Evolutionary conservation across 805 yeast species (phyloP).

Genomic region (Kluyveromyces nonfermentans): DNA sequence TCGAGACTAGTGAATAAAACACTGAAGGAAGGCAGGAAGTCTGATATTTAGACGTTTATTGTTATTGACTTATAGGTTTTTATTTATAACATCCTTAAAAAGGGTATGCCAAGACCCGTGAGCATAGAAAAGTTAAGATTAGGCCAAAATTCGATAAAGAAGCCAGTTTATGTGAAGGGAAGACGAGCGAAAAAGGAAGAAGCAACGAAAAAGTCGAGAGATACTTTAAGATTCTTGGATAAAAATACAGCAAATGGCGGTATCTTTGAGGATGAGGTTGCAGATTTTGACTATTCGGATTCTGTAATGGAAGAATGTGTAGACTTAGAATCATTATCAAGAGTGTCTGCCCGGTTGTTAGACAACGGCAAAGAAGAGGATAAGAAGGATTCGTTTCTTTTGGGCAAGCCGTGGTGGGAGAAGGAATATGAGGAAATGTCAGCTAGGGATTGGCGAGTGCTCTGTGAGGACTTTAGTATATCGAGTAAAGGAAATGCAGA

Average conservation of each 20-base stretch:
- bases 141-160: slow-evolving; percentile 3
- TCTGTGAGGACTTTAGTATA: slow-evolving; percentile 70
- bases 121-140: slow-evolving; percentile 29
- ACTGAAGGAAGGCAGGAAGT: no score
- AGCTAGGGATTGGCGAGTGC: slow-evolving; percentile 80
- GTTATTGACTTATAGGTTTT: no score
- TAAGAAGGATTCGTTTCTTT: slow-evolving; percentile 10
- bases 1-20: background rate
- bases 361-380: slow-evolving; percentile 10
- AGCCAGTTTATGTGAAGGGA: slow-evolving; percentile 1
- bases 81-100: background rate
- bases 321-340: background rate
- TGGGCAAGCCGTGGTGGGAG: slow-evolving; percentile 49
- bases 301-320: background rate
- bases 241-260: background rate
- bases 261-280: no score
- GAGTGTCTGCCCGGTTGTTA: background rate
- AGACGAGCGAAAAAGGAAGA: background rate
- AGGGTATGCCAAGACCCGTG: slow-evolving; percentile 27
- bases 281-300: no score
- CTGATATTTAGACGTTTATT: no score
- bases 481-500: slow-evolving; percentile 35
- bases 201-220: background rate
- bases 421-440: slow-evolving; percentile 61
- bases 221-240: background rate